Percentiles rank a stretch among this genome's conserved stretches.
Evolutionary conservation across 78 protist species (phyloP).

Genomic region (Monocercomonoides exilis): DNA sequence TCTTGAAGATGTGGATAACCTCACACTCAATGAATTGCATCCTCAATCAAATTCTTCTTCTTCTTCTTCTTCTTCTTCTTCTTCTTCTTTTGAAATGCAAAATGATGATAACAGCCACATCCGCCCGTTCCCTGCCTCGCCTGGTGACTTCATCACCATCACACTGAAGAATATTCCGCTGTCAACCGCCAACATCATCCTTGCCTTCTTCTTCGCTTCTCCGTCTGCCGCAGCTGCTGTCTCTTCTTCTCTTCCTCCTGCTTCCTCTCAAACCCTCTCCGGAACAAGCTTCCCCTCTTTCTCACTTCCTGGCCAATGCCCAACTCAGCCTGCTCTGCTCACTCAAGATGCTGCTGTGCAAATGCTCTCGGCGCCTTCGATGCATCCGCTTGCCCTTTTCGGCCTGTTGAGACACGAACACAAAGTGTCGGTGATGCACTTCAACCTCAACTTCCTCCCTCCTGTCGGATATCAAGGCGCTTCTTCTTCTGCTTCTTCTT

Average conservation of each 20-base stretch:
- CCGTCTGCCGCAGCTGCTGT: not conserved
- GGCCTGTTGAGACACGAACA: constrained; percentile 76
- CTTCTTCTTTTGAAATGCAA: too few relatives aligned
- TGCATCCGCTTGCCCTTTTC: constrained; percentile 26
- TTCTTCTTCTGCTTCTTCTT: too few relatives aligned
- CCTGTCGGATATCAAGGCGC: not conserved
- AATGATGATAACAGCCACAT: not conserved
- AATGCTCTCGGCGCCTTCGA: not conserved
- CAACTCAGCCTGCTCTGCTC: not conserved
- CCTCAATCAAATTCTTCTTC: too few relatives aligned
- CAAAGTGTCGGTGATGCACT: constrained; percentile 72
- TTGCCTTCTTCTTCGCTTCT: constrained; percentile 32
- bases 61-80: too few relatives aligned
- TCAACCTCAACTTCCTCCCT: constrained; percentile 26
- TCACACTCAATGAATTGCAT: too few relatives aligned
- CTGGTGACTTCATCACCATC: not conserved
- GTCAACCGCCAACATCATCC: constrained; percentile 35
- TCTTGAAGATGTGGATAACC: too few relatives aligned
- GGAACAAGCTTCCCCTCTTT: not conserved
- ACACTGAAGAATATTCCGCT: not conserved
- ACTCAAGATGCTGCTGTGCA: constrained; percentile 24
- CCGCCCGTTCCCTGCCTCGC: not conserved
- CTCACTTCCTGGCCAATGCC: not conserved
- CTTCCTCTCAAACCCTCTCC: too few relatives aligned
- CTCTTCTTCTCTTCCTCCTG: not conserved